Base-by-base conservation (phyloP, 2,329 filamentous ascomycete species). In the Ophiostoma quercus region DNA sequence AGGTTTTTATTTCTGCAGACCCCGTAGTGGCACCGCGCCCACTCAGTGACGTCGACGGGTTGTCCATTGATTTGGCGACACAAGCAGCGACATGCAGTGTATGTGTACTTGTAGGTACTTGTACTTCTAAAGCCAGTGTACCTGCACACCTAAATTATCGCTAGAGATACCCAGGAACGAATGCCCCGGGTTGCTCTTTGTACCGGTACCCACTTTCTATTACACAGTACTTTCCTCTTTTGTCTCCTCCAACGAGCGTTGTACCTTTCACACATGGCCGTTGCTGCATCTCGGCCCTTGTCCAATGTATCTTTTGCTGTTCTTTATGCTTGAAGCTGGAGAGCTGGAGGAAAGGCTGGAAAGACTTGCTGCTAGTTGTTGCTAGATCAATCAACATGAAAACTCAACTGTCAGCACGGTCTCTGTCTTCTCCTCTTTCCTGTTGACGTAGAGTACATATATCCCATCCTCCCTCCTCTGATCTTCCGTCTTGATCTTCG, bases 171-270 rank as follows among this genome's bases (percentile, higher is more conserved):
- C 6, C 6, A 25, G 1, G n/a, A 57, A 4, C 12, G n/a, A 12
- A 57, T 25, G 51, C 12, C 22, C 51, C 51, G 16, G 1, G 51
- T 57, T n/a, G 8, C 51, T 62, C 6, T 16, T 25, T 62, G 57
- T 62, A 62, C 57, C 16, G 25, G 57, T 62, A 62, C 12, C 25
- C 57, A 32, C 57, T 16, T 12, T 62, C 25, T 62, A 32, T 62
- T 62, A 62, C 25, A 32, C 57, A 32, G 57, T 62, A 62, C 57
- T 62, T 57, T 62, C 57, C 57, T 62, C 57, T 62, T 62, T 62
- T 62, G 57, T 62, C 51, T 57, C 43, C 43, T 47, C 14, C 57
- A 62, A 62, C 57, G 25, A 62, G 25, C 57, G 25, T 62, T 62
- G 57, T 32, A 29, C 57, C 3, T 32, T 62, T 25, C 25, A 62